Percentiles rank a stretch among this genome's conserved stretches.
phyloP scores from a whole-genome alignment of 352 stramenopile species.

The Phytophthora agathidicida region DNA sequence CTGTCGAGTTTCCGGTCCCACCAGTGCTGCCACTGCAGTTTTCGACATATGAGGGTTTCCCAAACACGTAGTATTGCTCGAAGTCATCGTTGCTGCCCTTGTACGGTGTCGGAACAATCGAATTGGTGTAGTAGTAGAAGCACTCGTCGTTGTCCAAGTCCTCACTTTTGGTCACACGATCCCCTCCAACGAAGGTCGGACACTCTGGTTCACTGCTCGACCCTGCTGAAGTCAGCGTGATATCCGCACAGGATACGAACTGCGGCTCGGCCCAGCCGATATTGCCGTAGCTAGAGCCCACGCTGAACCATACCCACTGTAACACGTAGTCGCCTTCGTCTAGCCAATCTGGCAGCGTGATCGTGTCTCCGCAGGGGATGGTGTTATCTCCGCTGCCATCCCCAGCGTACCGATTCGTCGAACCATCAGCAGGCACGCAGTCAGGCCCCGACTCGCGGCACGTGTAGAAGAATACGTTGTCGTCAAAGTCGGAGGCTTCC shows the following conservation, averaged over 20 bases:
- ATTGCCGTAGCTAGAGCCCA: conserved; percentile 57
- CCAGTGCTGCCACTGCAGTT: conserved; percentile 37
- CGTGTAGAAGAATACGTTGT: conserved; percentile 63
- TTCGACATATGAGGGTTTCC: conserved; percentile 49
- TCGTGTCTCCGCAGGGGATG: conserved; percentile 53
- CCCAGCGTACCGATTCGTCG: conserved; percentile 47
- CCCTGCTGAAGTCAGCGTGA: conserved; percentile 49
- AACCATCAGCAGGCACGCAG: conserved; percentile 44
- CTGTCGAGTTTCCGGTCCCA: conserved; percentile 16
- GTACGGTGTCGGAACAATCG: conserved; percentile 44
- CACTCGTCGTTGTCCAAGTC: conserved; percentile 45
- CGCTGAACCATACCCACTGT: conserved; percentile 62
- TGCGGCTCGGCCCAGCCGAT: conserved; percentile 53
- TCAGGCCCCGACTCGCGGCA: conserved; percentile 52
- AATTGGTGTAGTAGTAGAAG: conserved; percentile 68
- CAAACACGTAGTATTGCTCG: conserved; percentile 55
- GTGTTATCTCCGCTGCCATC: conserved; percentile 42
- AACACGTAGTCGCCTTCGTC: conserved; percentile 58
- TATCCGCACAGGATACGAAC: conserved; percentile 62
- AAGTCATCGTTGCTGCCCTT: conserved; percentile 57
- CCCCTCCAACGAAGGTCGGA: conserved; percentile 53
- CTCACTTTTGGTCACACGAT: conserved; percentile 56
- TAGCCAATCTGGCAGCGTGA: conserved; percentile 55
- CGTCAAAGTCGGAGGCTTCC: conserved; percentile 47
- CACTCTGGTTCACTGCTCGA: conserved; percentile 39